A percentile compares a stretch with the other conserved stretches of the same genome.
phyloP scores from a whole-genome alignment of 1,284 basidiomycete species.

The Cryptococcus hybrid region DNA sequence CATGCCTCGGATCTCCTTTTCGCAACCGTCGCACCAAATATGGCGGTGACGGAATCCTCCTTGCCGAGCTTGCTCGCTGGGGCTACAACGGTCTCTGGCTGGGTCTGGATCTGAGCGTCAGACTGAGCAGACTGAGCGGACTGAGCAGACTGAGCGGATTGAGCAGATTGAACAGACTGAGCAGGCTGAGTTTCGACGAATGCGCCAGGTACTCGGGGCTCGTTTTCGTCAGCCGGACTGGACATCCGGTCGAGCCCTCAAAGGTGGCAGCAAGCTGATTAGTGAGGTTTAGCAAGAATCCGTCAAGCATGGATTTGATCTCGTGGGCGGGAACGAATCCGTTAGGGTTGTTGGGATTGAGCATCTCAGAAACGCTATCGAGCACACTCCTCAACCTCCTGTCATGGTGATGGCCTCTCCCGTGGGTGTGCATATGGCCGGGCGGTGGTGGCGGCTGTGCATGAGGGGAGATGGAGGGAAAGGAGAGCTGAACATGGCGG shows the following conservation, averaged over 20 bases:
- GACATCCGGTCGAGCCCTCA: constrained; percentile 26
- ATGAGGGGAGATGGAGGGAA: not conserved
- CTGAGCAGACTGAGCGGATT: no score
- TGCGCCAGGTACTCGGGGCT: constrained; percentile 35
- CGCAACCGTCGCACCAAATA: constrained; percentile 45
- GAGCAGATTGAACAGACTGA: not conserved
- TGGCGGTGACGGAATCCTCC: constrained; percentile 46
- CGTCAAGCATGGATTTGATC: constrained; percentile 43
- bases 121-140: not conserved
- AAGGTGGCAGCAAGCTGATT: constrained; percentile 45
- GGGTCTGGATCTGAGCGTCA: constrained; percentile 17
- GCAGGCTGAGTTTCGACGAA: constrained; percentile 21
- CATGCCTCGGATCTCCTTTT: constrained; percentile 42
- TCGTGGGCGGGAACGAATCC: constrained; percentile 35
- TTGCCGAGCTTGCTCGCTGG: constrained; percentile 21
- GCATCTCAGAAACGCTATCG: constrained; percentile 25
- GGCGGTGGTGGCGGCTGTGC: not conserved
- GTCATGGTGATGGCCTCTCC: not conserved
- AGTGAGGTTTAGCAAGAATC: constrained; percentile 46
- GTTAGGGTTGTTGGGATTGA: constrained; percentile 16
- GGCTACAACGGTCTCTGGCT: constrained; percentile 5
- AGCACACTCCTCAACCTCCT: constrained; percentile 3
- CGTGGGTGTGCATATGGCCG: not conserved
- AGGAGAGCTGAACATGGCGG: constrained; percentile 1
- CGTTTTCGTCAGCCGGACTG: not conserved